phyloP scores from a whole-genome alignment of 306 rosid genomes.

The Vigna radiata region DNA sequence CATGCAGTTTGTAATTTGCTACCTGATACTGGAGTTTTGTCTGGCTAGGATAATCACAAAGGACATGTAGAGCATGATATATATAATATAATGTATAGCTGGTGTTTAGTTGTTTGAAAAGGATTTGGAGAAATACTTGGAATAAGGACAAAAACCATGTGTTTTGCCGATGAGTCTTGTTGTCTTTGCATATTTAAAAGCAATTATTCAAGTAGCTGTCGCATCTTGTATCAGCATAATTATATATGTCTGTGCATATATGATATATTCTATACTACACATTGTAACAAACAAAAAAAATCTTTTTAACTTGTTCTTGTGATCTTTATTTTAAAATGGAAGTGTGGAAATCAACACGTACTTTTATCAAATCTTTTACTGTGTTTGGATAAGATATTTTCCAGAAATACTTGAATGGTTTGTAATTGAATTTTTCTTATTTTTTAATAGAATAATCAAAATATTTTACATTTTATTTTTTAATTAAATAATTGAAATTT shows the following conservation, averaged over 20 bases:
- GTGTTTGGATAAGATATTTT: too few species aligned
- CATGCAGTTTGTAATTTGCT: not conserved
- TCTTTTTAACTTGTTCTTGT: not conserved
- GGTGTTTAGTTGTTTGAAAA: not conserved
- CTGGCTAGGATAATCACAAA: not conserved
- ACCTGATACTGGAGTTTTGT: not conserved
- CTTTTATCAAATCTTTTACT: not conserved
- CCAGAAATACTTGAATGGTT: too few species aligned
- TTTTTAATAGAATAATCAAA: too few species aligned
- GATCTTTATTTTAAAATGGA: not conserved
- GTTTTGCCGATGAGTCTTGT: not conserved
- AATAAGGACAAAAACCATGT: constrained; percentile 33
- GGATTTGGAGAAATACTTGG: not conserved
- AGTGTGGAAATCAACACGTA: not conserved
- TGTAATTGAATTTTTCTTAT: too few species aligned
- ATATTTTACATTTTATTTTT: too few species aligned
- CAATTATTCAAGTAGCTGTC: not conserved
- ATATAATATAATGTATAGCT: not conserved
- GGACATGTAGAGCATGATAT: not conserved
- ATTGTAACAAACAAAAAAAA: not conserved
- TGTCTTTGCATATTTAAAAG: not conserved
- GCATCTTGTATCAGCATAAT: not conserved
- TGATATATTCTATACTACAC: not conserved
- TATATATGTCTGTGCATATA: not conserved
- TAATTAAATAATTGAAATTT: too few species aligned